Evolutionary conservation across 139 green algal genomes (phyloP).

Genomic region (Micractinium conductrix): DNA sequence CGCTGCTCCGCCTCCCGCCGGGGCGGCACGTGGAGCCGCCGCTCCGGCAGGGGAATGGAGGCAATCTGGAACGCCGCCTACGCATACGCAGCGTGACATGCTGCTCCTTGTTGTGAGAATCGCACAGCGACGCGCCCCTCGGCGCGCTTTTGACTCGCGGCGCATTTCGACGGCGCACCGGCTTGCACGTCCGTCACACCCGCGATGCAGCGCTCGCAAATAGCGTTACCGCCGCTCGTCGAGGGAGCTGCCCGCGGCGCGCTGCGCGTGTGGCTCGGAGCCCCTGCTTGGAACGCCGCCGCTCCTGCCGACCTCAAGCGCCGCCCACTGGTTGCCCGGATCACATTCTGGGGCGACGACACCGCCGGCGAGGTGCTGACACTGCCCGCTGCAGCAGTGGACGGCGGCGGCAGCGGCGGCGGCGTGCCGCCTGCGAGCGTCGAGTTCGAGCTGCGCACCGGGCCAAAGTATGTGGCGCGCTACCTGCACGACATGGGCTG

Average conservation of each 20-base stretch:
- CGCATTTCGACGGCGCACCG: too few relatives aligned
- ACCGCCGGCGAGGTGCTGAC: slow-evolving; percentile 5
- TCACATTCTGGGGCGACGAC: slow-evolving; percentile 12
- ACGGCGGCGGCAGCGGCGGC: not conserved
- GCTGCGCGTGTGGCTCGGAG: not conserved
- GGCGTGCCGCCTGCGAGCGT: not conserved
- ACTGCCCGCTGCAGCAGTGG: not conserved
- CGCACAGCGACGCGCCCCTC: not conserved
- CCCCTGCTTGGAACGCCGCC: not conserved
- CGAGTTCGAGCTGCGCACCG: slow-evolving; percentile 4
- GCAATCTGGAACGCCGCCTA: not conserved
- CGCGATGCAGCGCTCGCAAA: not conserved
- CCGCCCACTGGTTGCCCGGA: not conserved
- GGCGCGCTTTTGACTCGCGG: too few relatives aligned
- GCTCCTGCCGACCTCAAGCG: not conserved
- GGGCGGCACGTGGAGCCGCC: too few relatives aligned
- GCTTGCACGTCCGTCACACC: too few relatives aligned
- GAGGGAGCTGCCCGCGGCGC: not conserved
- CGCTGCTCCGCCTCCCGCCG: too few relatives aligned
- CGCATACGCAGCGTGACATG: not conserved
- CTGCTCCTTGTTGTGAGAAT: not conserved
- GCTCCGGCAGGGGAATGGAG: not conserved
- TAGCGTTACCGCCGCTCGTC: slow-evolving; percentile 15
- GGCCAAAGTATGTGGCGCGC: slow-evolving; percentile 8
- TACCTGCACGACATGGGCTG: slow-evolving; percentile 20